Evolutionary conservation across 495 filamentous ascomycete genomes (phyloP), one percentile per base, ranked within the genome.

Genomic region (Wilcoxina mikolae): DNA sequence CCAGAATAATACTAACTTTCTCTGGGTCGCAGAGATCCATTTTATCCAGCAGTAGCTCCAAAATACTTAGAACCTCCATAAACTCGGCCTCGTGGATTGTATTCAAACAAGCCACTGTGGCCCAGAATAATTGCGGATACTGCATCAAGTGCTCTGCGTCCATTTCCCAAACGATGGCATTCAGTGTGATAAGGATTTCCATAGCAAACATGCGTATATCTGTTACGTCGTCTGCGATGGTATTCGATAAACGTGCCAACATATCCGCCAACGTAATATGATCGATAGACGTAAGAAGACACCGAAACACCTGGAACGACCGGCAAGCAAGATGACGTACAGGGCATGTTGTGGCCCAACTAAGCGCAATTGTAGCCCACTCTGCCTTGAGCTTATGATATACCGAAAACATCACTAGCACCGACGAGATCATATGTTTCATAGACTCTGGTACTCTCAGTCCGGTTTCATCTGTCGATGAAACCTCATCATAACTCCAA

Each of bases 111-210:
- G 91, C 90, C 62, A 88, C 94, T 1, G 85, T 93, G 1, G 90
- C 90, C 91, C 91, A 99, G 70, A 96, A 99, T 1, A 96, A 71
- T 60, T 95, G 88, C 4, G 91, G 89, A 57, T 90, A 95, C 31
- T 82, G 79, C 39, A 94, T 58, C 12, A 99, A 74, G 67, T 91
- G 84, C 20, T 79, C 72, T 2, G 82, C 74, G n/a, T 85, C 79
- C 20, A 95, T 72, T 24, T 87, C 86, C 54, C 78, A 76, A 54
- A 96, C 91, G 52, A 95, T 83, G 0, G 87, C 85, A 55, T 89
- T 86, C 42, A 99, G 67, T 0, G 91, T 96, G 0, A 87, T 94
- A 24, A 99, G 72, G 62, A 96, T 95, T 63, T 99, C 91, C 83
- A 95, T 86, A 1, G 93, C 93, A 67, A 95, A 99, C 2, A 87